phyloP scores from a whole-genome alignment of 2,329 filamentous ascomycete genomes.

The Cladosporium sp. region DNA sequence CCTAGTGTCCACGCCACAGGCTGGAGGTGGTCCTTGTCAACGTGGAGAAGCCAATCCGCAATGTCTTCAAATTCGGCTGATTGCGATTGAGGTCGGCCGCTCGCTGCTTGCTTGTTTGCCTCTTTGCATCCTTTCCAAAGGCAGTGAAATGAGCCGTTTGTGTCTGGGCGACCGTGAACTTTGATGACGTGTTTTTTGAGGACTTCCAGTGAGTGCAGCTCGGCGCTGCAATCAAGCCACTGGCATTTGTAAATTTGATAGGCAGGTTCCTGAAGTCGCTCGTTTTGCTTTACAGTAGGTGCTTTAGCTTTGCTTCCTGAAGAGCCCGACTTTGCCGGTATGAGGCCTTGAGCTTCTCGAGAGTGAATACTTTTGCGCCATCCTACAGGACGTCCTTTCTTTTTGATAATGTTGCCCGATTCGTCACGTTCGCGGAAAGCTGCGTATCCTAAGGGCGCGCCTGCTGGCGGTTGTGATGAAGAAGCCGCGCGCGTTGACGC shows the following conservation, averaged over 20 bases:
- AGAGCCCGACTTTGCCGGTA: constrained; percentile 18
- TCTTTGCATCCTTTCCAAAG: constrained; percentile 41
- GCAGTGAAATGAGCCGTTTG: constrained; percentile 38
- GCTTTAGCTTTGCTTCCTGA: constrained; percentile 12
- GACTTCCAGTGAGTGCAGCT: constrained; percentile 58
- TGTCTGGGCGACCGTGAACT: constrained; percentile 42
- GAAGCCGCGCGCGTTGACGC: neutral
- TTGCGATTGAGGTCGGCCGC: constrained; percentile 16
- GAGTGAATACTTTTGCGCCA: constrained; percentile 47
- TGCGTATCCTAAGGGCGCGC: constrained; percentile 35
- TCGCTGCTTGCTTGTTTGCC: constrained; percentile 1
- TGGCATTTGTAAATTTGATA: constrained; percentile 52
- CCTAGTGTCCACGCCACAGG: constrained; percentile 53
- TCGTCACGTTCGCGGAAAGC: constrained; percentile 36
- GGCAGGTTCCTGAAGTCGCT: constrained; percentile 20
- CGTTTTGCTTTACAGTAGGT: neutral
- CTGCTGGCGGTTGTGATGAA: constrained; percentile 3
- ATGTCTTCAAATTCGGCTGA: constrained; percentile 33
- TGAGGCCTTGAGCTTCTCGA: constrained; percentile 28
- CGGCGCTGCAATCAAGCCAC: constrained; percentile 53
- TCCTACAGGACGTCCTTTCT: constrained; percentile 45
- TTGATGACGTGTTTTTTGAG: constrained; percentile 56
- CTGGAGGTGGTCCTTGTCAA: constrained; percentile 49
- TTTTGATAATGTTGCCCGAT: constrained; percentile 33
- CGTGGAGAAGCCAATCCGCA: constrained; percentile 46